A percentile compares a stretch with the other conserved stretches of the same genome.
These are phyloP conservation scores for Dispira simplex DNA, from an alignment of 192 early-diverging fungal genomes.

Conservation along the genomic window DNA sequence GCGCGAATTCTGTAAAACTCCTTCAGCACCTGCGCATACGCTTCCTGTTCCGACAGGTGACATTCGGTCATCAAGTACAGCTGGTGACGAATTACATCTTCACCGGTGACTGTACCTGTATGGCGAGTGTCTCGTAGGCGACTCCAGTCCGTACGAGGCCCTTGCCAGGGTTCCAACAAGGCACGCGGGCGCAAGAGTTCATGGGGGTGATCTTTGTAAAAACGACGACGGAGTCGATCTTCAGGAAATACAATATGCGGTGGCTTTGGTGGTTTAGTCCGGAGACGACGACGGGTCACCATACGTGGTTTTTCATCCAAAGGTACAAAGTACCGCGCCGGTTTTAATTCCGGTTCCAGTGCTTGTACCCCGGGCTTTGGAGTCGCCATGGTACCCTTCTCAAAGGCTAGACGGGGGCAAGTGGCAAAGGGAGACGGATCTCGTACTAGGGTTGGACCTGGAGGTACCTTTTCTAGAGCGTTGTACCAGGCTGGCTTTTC, in stretches of 20 bases:
- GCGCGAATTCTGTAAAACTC: conserved; percentile 74
- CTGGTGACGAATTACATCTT: conserved; percentile 65
- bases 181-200: conserved; percentile 59
- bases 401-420: conserved; percentile 19
- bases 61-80: conserved; percentile 51
- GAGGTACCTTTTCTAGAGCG: conserved; percentile 24
- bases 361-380: background rate
- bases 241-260: conserved; percentile 74
- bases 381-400: conserved; percentile 3
- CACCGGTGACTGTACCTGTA: background rate
- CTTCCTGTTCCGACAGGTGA: conserved; percentile 49
- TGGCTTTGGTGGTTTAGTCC: conserved; percentile 40
- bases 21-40: conserved; percentile 58
- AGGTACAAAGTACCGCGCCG: conserved; percentile 22
- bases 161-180: conserved; percentile 47
- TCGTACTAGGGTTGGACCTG: conserved; percentile 27
- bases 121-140: conserved; percentile 25
- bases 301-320: conserved; percentile 19
- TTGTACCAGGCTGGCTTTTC: conserved; percentile 26
- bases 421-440: conserved; percentile 26
- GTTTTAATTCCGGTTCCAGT: conserved; percentile 11
- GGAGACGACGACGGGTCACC: conserved; percentile 29
- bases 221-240: conserved; percentile 67
- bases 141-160: conserved; percentile 33
- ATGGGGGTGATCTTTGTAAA: conserved; percentile 89